phyloP scores from a whole-genome alignment of 371 early-diverging fungal genomes.

The Capillidium heterosporum region DNA sequence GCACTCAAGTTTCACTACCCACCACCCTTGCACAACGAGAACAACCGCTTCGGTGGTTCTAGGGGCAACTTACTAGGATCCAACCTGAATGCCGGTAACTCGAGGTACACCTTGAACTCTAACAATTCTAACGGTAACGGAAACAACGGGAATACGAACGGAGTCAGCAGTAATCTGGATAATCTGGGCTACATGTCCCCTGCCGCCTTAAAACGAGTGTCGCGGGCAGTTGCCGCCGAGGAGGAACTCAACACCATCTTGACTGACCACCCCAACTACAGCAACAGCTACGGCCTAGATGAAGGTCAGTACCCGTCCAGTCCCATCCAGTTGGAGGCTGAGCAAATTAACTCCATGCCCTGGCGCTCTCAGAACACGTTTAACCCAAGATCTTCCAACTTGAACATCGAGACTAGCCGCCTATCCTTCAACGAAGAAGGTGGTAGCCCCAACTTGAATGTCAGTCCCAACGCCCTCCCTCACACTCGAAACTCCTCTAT shows the following conservation, averaged over 20 bases:
- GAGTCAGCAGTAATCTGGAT: not conserved
- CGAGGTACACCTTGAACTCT: not conserved
- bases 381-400: not conserved
- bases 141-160: not conserved
- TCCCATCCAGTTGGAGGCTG: not conserved
- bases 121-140: not conserved
- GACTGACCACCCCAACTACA: not conserved
- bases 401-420: not conserved
- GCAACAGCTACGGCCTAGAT: too few relatives aligned
- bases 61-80: not conserved
- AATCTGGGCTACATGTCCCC: slow-evolving; percentile 2
- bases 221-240: not conserved
- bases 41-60: not conserved
- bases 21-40: not conserved
- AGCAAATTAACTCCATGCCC: not conserved
- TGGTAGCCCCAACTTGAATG: not conserved
- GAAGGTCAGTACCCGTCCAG: too few relatives aligned
- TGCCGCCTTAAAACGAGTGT: not conserved
- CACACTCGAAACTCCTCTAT: not conserved
- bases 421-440: not conserved
- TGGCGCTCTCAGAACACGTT: not conserved
- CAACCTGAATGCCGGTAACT: not conserved
- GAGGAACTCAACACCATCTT: not conserved
- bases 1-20: not conserved
- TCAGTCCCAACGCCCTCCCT: not conserved